phyloP scores from a whole-genome alignment of 2,329 filamentous ascomycete genomes.

The Cladosporium phlei region DNA sequence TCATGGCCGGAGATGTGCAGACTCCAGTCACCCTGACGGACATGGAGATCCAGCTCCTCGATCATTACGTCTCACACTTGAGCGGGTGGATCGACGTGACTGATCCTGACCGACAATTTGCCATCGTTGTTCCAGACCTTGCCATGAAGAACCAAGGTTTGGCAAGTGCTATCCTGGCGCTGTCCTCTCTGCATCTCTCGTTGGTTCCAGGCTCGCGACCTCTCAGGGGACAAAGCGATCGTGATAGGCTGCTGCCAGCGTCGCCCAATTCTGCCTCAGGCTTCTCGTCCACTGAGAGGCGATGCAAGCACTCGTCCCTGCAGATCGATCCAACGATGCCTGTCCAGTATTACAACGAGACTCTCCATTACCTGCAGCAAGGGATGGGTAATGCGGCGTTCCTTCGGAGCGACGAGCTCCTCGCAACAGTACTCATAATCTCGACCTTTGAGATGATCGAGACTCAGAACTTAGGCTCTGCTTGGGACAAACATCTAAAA shows the following conservation, averaged over 20 bases:
- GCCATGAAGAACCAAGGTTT: slow-evolving; percentile 50
- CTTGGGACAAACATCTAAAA: slow-evolving; percentile 57
- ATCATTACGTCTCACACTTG: slow-evolving; percentile 32
- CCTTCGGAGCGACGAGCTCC: slow-evolving; percentile 51
- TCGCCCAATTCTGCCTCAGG: no score
- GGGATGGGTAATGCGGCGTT: slow-evolving; percentile 54
- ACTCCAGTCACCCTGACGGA: slow-evolving; percentile 22
- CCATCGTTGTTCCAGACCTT: slow-evolving; percentile 30
- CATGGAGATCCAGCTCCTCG: slow-evolving; percentile 33
- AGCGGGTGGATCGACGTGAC: slow-evolving; percentile 39
- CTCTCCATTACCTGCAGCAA: slow-evolving; percentile 54
- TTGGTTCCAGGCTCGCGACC: slow-evolving; percentile 28
- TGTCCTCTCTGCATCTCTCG: slow-evolving; percentile 48
- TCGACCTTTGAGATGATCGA: slow-evolving; percentile 60
- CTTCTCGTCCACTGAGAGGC: no score
- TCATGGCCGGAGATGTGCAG: neutral
- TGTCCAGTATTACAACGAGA: slow-evolving; percentile 55
- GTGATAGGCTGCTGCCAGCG: no score
- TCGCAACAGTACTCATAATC: slow-evolving; percentile 55
- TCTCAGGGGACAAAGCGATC: no score
- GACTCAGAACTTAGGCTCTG: slow-evolving; percentile 36
- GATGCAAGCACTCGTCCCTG: slow-evolving; percentile 15
- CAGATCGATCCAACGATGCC: slow-evolving; percentile 22
- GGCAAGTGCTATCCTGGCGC: slow-evolving; percentile 53
- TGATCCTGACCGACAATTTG: slow-evolving; percentile 36